Percentiles rank a stretch among this genome's conserved stretches.
phyloP scores from a whole-genome alignment of 2,329 filamentous ascomycete species.

The Phaeosphaeria sp. region DNA sequence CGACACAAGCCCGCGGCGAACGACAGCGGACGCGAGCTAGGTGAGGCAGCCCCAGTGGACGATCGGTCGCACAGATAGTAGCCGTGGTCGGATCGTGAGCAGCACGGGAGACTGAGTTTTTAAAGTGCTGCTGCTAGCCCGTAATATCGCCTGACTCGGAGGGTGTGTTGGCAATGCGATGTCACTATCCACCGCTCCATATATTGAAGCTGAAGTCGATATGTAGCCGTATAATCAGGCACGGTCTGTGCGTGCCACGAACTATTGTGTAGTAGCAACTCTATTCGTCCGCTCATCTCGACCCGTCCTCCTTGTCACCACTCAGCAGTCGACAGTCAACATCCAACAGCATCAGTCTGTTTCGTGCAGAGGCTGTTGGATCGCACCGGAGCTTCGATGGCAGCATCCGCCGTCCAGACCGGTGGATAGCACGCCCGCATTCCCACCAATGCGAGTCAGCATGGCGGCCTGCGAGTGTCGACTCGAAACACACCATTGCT shows the following conservation, averaged over 20 bases:
- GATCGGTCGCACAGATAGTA: background rate
- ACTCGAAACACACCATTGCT: constrained; percentile 29
- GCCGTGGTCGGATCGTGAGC: background rate
- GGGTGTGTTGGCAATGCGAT: constrained; percentile 1
- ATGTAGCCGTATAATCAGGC: background rate
- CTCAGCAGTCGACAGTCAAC: background rate
- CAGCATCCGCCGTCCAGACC: background rate
- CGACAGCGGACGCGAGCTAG: background rate
- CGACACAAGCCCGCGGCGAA: constrained; percentile 2
- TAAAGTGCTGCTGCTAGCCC: background rate
- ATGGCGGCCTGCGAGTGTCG: constrained; percentile 13
- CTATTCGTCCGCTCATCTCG: background rate
- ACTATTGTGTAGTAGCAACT: background rate
- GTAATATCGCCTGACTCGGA: background rate
- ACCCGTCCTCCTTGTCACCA: background rate
- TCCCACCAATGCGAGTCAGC: constrained; percentile 7
- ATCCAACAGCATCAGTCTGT: background rate
- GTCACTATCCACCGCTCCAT: background rate
- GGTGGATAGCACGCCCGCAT: background rate
- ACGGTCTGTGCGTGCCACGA: constrained; percentile 1
- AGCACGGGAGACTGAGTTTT: background rate
- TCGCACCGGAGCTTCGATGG: background rate
- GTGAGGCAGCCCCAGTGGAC: background rate
- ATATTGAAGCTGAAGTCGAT: background rate
- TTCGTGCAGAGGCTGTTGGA: background rate